Conservation (phyloP, 768 basidiomycete genomes). For the Amanita rubescens region DNA sequence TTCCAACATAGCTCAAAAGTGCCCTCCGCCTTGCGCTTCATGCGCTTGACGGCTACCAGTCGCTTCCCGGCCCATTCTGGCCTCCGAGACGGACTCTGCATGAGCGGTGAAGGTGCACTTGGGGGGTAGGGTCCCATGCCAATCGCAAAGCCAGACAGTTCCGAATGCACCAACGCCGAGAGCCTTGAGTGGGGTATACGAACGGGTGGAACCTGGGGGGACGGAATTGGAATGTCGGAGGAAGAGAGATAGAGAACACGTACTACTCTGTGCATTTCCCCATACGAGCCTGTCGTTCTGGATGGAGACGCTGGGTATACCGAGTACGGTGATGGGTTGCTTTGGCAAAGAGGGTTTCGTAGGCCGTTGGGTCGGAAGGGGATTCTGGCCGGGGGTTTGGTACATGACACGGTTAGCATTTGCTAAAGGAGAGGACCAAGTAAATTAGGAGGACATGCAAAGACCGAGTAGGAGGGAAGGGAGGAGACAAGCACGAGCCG, state of each 20-base stretch:
- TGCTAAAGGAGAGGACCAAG: slow-evolving; percentile 25
- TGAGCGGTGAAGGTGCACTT: slow-evolving; percentile 86
- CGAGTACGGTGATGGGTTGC: slow-evolving; percentile 61
- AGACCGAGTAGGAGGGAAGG: not conserved
- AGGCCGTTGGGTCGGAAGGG: slow-evolving; percentile 27
- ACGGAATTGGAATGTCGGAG: slow-evolving; percentile 10
- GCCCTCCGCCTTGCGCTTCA: slow-evolving; percentile 97
- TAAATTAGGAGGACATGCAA: slow-evolving; percentile 11
- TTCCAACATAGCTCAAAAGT: slow-evolving; percentile 99
- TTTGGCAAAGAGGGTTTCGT: slow-evolving; percentile 30
- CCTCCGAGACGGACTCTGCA: slow-evolving; percentile 91
- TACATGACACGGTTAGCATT: slow-evolving; percentile 60
- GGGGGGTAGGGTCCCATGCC: slow-evolving; percentile 92
- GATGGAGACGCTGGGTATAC: slow-evolving; percentile 72
- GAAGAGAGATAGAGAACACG: slow-evolving; percentile 23
- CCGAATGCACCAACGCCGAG: slow-evolving; percentile 99
- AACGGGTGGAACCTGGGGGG: slow-evolving; percentile 67
- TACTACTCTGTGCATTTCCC: slow-evolving; percentile 65
- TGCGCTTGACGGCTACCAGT: slow-evolving; percentile 94
- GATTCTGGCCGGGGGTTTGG: slow-evolving; percentile 35
- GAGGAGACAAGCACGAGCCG: slow-evolving; percentile 14
- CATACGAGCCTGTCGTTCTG: slow-evolving; percentile 63
- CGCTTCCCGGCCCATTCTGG: slow-evolving; percentile 94
- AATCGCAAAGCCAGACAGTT: slow-evolving; percentile 98
- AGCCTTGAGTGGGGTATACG: slow-evolving; percentile 92